Evolutionary conservation across 306 rosid species (phyloP).

Genomic region (Hylodesmum podocarpum): DNA sequence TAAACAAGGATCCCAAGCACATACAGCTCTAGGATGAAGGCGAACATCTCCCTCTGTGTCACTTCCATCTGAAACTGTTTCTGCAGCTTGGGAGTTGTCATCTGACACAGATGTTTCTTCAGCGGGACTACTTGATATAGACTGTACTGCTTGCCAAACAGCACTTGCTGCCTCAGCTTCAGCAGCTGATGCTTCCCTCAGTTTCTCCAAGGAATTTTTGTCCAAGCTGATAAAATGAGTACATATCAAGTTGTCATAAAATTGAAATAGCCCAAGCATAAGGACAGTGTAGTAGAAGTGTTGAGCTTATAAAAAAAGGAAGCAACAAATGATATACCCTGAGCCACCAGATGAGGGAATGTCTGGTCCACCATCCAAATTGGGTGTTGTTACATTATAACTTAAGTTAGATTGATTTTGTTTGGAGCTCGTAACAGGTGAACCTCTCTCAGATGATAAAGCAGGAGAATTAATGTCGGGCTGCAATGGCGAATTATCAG

Average conservation of each 20-base stretch:
- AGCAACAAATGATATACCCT: conserved; percentile 47
- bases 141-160: conserved; percentile 91
- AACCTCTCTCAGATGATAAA: conserved; percentile 60
- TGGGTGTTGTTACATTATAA: conserved; percentile 37
- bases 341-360: conserved; percentile 54
- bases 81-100: conserved; percentile 82
- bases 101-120: conserved; percentile 86
- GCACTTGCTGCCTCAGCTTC: conserved; percentile 99
- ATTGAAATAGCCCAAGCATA: conserved; percentile 10
- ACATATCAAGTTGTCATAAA: conserved; percentile 23
- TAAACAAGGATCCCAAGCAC: conserved; percentile 37
- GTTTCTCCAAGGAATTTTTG: conserved; percentile 86
- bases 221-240: conserved; percentile 62
- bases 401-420: conserved; percentile 45
- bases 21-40: conserved; percentile 98
- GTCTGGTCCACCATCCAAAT: conserved; percentile 52
- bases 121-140: conserved; percentile 54
- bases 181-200: conserved; percentile 99
- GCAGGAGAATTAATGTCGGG: conserved; percentile 55
- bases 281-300: conserved; percentile 18
- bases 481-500: conserved; percentile 79
- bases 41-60: conserved; percentile 94
- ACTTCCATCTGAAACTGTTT: conserved; percentile 89
- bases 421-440: conserved; percentile 58
- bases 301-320: conserved; percentile 24